Evolutionary conservation across 805 yeast species (phyloP).

Genomic region (Wickerhamiella spandovensis): DNA sequence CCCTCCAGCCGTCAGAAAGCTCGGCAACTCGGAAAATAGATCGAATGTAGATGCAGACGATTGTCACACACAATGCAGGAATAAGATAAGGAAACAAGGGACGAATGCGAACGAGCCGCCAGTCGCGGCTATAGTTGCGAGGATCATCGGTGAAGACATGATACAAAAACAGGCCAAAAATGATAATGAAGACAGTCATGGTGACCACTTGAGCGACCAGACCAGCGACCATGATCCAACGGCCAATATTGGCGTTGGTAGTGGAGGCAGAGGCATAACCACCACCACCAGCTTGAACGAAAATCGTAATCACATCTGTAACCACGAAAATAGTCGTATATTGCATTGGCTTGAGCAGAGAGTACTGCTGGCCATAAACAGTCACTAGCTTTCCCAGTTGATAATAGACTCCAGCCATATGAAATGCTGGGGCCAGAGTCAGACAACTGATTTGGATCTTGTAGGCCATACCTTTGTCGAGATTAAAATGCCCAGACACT

Average conservation of each 20-base stretch:
- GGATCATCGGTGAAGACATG: conserved; percentile 4
- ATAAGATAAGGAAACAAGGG: conserved; percentile 14
- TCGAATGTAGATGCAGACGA: conserved; percentile 45
- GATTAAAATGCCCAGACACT: conserved; percentile 29
- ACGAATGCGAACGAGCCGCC: conserved; percentile 11
- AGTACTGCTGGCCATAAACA: conserved; percentile 44
- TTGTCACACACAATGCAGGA: conserved; percentile 26
- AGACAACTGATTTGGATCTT: conserved; percentile 53
- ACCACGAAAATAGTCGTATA: conserved; percentile 52
- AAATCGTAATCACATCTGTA: conserved; percentile 51
- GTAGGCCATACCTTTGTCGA: conserved; percentile 30
- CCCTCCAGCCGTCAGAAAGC: conserved; percentile 58
- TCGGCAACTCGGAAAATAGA: conserved; percentile 65
- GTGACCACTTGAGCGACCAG: conserved; percentile 62
- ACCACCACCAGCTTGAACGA: conserved; percentile 67
- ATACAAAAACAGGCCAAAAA: conserved; percentile 29
- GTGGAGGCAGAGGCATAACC: conserved; percentile 41
- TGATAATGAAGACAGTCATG: conserved; percentile 42
- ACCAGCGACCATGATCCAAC: conserved; percentile 64
- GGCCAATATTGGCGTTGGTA: conserved; percentile 27
- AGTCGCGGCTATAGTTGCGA: conserved; percentile 11
- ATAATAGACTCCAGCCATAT: conserved; percentile 74
- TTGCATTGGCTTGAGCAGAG: conserved; percentile 40
- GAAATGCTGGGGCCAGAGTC: conserved; percentile 70
- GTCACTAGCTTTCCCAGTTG: conserved; percentile 53